phyloP scores from a whole-genome alignment of 495 filamentous ascomycete genomes.

The Tuber aestivum region DNA sequence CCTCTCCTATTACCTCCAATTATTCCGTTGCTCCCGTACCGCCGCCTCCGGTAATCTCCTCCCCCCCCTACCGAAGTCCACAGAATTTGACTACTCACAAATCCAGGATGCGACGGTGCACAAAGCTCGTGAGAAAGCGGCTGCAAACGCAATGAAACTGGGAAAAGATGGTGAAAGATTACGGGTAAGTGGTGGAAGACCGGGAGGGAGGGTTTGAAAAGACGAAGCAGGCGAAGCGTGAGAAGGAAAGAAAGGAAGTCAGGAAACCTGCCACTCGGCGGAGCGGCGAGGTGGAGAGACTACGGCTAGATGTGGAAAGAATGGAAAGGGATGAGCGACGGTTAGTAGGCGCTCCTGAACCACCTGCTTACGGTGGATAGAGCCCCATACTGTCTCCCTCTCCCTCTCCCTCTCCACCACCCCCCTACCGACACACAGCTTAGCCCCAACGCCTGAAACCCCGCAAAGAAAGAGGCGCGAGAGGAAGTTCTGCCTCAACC shows the following conservation, averaged over 20 bases:
- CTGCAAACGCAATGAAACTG: conserved; percentile 51
- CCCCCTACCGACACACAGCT: not conserved
- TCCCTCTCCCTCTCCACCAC: conserved; percentile 8
- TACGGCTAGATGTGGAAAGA: not conserved
- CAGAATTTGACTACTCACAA: no score
- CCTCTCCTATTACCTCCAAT: not conserved
- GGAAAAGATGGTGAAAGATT: conserved; percentile 57
- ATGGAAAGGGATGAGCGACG: not conserved
- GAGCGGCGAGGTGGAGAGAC: not conserved
- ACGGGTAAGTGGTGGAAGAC: conserved; percentile 56
- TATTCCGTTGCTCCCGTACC: not conserved
- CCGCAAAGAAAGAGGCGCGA: conserved; percentile 48
- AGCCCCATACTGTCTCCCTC: not conserved
- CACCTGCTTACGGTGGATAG: not conserved
- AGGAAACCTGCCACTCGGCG: conserved; percentile 14
- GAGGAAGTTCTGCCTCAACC: conserved; percentile 73
- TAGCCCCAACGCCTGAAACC: not conserved
- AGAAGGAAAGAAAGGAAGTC: conserved; percentile 48
- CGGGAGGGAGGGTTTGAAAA: conserved; percentile 51
- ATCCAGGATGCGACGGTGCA: conserved; percentile 43
- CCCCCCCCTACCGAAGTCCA: conserved; percentile 46
- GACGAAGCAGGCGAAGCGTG: conserved; percentile 52
- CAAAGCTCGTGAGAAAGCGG: conserved; percentile 58
- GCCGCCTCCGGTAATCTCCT: conserved; percentile 43
- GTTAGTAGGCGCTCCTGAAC: not conserved